Base-by-base conservation (phyloP, 2,329 filamentous ascomycete genomes). In the Botrytis squamosa region DNA sequence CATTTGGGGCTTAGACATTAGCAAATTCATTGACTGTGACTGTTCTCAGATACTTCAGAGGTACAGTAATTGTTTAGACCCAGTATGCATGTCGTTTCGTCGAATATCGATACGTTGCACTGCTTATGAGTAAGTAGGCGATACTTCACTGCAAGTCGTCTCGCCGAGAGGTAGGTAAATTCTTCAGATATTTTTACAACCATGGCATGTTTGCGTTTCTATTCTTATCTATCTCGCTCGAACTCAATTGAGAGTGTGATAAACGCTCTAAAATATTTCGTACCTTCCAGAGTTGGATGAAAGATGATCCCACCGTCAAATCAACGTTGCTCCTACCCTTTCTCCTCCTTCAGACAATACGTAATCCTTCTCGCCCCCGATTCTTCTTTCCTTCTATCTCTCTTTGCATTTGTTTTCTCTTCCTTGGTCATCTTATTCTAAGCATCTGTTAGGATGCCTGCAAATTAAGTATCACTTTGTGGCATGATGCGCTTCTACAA, bases 401-500 rank as follows among this genome's bases (percentile, higher is more conserved):
- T 25, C 29, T 49, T n/a, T 14, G 18, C 20, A 7, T 10, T 49
- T 29, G 16, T 8, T 46, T 65, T 55, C 25, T 42, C 49, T 68
- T 22, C 65, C 36, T 25, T 25, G 4, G 25, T 29, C 10, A 22
- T 22, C 65, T 22, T 29, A 14, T 55, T 25, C 46, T 16, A 29
- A 22, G 16, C 65, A 42, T 40, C 46, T 68, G 10, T 42, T 14
- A 22, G 36, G 1, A 57, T 68, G 49, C 22, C 20, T 42, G 25
- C 46, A 29, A 29, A 33, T 42, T 68, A n/a, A 68, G 22, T 29
- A 55, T 68, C 36, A 57, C 46, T 18, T 57, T 12, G 25, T 42
- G 36, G 65, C 65, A 57, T 29, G 38, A 68, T 68, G 65, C 49
- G 40, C 49, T 68, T 68, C 36, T 40, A 68, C 49, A 46, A 33